Evolutionary conservation across 495 filamentous ascomycete genomes (phyloP).

Genomic region (Lophiostoma macrostomum): DNA sequence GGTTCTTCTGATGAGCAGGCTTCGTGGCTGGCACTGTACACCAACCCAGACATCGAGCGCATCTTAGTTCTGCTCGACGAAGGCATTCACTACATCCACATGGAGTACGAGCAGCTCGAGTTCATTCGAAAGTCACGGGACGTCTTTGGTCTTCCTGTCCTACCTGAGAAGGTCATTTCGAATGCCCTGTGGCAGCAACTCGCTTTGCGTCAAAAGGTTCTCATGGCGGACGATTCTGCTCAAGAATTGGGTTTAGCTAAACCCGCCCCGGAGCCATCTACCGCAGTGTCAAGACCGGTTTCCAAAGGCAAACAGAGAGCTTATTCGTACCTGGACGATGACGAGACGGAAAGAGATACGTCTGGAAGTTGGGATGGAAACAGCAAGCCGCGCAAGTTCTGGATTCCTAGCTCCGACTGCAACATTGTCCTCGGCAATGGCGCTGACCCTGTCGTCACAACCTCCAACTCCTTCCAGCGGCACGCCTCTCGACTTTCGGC

Average conservation of each 20-base stretch:
- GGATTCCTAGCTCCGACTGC: conserved; percentile 56
- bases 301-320: conserved; percentile 46
- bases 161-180: conserved; percentile 52
- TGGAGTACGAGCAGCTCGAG: conserved; percentile 58
- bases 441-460: conserved; percentile 44
- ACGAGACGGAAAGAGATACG: conserved; percentile 39
- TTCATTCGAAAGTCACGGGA: conserved; percentile 52
- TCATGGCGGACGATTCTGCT: conserved; percentile 52
- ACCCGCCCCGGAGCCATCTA: conserved; percentile 33
- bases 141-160: conserved; percentile 52
- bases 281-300: conserved; percentile 9
- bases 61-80: conserved; percentile 55
- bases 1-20: conserved; percentile 44
- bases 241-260: conserved; percentile 48
- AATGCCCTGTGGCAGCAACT: conserved; percentile 57
- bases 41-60: conserved; percentile 53
- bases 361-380: conserved; percentile 53
- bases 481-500: conserved; percentile 45
- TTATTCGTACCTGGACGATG: conserved; percentile 1
- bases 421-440: conserved; percentile 58
- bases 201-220: conserved; percentile 53
- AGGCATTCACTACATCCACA: conserved; percentile 61
- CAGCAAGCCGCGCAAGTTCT: conserved; percentile 53
- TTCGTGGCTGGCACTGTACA: conserved; percentile 48
- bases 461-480: conserved; percentile 41